A percentile compares a stretch with the other conserved stretches of the same genome.
phyloP scores from a whole-genome alignment of 805 yeast genomes.

The Metschnikowia kunwiensis region DNA sequence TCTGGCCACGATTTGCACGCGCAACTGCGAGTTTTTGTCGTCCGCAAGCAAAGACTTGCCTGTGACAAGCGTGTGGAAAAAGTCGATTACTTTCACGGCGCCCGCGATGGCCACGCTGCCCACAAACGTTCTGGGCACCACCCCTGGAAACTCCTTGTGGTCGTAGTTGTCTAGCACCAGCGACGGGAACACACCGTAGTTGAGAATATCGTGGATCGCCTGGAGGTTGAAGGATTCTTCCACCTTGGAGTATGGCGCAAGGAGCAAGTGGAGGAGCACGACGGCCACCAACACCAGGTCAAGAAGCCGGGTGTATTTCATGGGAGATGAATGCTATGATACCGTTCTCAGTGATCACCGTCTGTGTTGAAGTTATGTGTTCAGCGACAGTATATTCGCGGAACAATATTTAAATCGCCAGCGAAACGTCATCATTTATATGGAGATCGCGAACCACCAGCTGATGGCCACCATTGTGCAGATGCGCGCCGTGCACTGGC shows the following conservation, averaged over 20 bases:
- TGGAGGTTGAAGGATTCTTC: constrained; percentile 92
- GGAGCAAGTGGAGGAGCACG: constrained; percentile 46
- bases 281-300: constrained; percentile 39
- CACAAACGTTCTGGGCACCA: constrained; percentile 79
- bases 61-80: constrained; percentile 11
- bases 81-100: constrained; percentile 38
- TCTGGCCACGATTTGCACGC: constrained; percentile 55
- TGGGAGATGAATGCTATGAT: too few species aligned
- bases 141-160: constrained; percentile 81
- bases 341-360: too few species aligned
- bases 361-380: too few species aligned
- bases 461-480: too few species aligned
- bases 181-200: constrained; percentile 49
- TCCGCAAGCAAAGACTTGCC: constrained; percentile 14
- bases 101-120: constrained; percentile 60
- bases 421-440: too few species aligned
- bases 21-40: constrained; percentile 31
- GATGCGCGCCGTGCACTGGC: too few species aligned
- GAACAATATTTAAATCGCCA: too few species aligned
- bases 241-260: constrained; percentile 85
- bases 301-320: constrained; percentile 14
- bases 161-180: constrained; percentile 51
- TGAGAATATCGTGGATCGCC: constrained; percentile 78
- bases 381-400: too few species aligned
- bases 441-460: too few species aligned